Base-by-base conservation (phyloP, 202 grass and related monocot species). In the Brachypodium distachyon region DNA sequence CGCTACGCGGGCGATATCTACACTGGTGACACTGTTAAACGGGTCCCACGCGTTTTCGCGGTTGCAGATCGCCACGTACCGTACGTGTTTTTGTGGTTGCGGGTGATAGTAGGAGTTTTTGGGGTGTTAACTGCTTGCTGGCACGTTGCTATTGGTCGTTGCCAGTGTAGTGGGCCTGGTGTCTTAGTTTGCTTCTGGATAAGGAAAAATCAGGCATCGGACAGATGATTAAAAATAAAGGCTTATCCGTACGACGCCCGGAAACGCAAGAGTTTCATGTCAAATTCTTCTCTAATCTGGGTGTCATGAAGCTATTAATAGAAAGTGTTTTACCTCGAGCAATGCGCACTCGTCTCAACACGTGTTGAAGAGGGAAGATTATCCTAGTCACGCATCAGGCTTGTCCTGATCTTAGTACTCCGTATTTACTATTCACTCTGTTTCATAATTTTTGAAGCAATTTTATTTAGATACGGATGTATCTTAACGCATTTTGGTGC, bases 131-230 rank as follows among this genome's bases (percentile, higher is more conserved):
- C 9, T 1, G 3, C 0, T n/a, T 19, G 68, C 31, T 64, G 58
- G 21, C 39, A n/a, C 22, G 34, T 0, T 60, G 29, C 37, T 8
- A 73, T 44, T 65, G 76, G 59, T 29, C 0, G 37, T 3, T 4
- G 64, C n/a, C 44, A 27, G 19, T 34, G 36, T 37, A 19, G 47
- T 56, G 47, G 67, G 1, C 74, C 74, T 0, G 4, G 4, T 46
- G 11, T 71, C 37, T n/a, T n/a, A 39, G 57, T 19, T 31, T 74
- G 49, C 3, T 46, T 74, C 7, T n/a, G 83, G 83, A 85, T 85
- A 74, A 32, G 26, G 2, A n/a, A 34, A 55, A 55, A 17, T 3
- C 36, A 52, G 6, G 16, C 55, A 32, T 12, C 14, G 4, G 31
- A 17, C 13, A 5, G 1, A 25, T 57, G 5, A 17, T 29, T 37